Conservation (phyloP, 768 basidiomycete species). For the Auriculariales sp. region DNA sequence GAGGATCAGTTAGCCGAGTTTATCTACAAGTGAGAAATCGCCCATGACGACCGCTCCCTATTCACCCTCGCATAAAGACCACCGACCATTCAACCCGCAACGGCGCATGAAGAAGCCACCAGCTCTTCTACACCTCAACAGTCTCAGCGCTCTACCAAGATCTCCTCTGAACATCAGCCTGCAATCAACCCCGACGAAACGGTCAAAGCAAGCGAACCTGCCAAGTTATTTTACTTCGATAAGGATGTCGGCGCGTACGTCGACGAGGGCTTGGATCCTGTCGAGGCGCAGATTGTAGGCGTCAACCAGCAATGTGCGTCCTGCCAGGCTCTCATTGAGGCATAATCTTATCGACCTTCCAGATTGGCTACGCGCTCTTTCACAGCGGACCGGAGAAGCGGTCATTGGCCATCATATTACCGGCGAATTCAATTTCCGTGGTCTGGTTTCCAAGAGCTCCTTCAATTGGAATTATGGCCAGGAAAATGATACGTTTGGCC, state of each 20-base stretch:
- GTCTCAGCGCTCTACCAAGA: no score
- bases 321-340: not conserved
- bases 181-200: no score
- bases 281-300: conserved; percentile 6
- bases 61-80: not conserved
- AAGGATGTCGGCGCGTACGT: not conserved
- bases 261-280: not conserved
- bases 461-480: conserved; percentile 79
- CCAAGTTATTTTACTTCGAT: not conserved
- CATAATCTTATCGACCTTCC: not conserved
- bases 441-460: conserved; percentile 28
- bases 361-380: conserved; percentile 11
- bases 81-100: no score
- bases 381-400: conserved; percentile 23
- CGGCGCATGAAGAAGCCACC: no score
- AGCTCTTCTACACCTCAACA: no score
- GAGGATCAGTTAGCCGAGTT: conserved; percentile 68
- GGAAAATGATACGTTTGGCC: conserved; percentile 64
- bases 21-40: conserved; percentile 53
- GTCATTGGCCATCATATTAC: conserved; percentile 47
- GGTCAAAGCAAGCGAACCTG: no score
- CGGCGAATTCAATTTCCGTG: conserved; percentile 42
- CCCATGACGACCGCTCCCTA: not conserved
- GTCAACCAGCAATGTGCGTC: conserved; percentile 4
- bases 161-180: no score